Conservation (phyloP, 2,329 filamentous ascomycete species). For the Clonostachys chloroleuca region DNA sequence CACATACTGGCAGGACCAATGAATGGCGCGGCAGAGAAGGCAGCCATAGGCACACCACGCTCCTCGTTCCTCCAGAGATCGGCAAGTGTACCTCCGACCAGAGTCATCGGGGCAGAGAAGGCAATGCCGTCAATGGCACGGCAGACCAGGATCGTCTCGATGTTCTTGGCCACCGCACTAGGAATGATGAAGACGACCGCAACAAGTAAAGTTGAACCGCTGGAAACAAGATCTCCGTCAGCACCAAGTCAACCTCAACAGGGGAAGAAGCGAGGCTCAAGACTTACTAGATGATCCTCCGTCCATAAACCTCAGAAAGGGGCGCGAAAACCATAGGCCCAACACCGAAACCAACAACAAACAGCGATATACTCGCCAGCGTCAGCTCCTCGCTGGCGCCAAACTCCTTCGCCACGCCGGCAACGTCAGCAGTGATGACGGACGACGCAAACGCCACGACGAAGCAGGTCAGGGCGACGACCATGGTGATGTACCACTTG, state of each 20-base stretch:
- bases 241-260: no score
- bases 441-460: slow-evolving; percentile 68
- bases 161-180: slow-evolving; percentile 72
- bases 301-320: slow-evolving; percentile 69
- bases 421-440: slow-evolving; percentile 74
- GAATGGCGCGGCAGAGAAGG: slow-evolving; percentile 79
- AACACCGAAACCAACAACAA: slow-evolving; percentile 78
- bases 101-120: slow-evolving; percentile 81
- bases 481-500: slow-evolving; percentile 86
- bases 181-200: slow-evolving; percentile 79
- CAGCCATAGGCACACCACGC: slow-evolving; percentile 81
- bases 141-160: slow-evolving; percentile 70
- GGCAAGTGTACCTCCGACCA: slow-evolving; percentile 77
- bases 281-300: slow-evolving; percentile 62
- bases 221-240: slow-evolving; percentile 7
- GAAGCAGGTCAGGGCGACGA: slow-evolving; percentile 73
- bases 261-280: not conserved
- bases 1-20: slow-evolving; percentile 65
- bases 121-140: slow-evolving; percentile 77
- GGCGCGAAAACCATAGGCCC: slow-evolving; percentile 80
- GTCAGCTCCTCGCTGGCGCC: slow-evolving; percentile 67
- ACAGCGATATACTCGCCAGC: slow-evolving; percentile 68
- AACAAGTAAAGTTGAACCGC: slow-evolving; percentile 57
- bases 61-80: slow-evolving; percentile 85
- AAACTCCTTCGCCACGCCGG: slow-evolving; percentile 60